Evolutionary conservation across 768 basidiomycete genomes (phyloP).

Genomic region (Lyophyllum semitale): DNA sequence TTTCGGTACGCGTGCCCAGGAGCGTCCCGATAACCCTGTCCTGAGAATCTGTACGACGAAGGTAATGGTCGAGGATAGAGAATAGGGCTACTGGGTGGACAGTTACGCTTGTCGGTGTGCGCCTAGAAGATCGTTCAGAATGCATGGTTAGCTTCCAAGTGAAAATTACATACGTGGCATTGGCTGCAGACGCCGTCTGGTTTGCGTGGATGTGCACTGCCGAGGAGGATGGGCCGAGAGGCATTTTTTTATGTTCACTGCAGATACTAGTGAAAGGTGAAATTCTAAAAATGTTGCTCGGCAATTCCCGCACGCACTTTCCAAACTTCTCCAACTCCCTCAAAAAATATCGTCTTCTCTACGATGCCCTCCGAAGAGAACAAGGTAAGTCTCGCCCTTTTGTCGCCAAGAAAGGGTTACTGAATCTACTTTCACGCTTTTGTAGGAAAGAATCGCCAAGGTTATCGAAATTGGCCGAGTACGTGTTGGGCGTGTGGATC

Average conservation of each 20-base stretch:
- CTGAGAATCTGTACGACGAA: conserved; percentile 79
- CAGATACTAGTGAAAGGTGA: conserved; percentile 3
- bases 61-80: conserved; percentile 95
- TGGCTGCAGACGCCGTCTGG: conserved; percentile 30
- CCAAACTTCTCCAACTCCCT: conserved; percentile 9
- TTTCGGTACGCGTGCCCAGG: conserved; percentile 75
- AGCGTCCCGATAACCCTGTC: conserved; percentile 95
- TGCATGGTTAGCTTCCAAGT: background rate
- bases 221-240: conserved; percentile 49
- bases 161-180: conserved; percentile 37
- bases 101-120: conserved; percentile 71
- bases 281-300: conserved; percentile 37
- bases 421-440: background rate
- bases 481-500: conserved; percentile 29
- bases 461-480: conserved; percentile 82
- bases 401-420: background rate
- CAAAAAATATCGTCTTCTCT: conserved; percentile 15
- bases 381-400: conserved; percentile 52
- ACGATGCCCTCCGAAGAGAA: conserved; percentile 90
- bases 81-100: conserved; percentile 93
- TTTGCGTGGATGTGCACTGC: conserved; percentile 49
- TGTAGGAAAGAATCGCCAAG: conserved; percentile 80
- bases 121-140: conserved; percentile 41
- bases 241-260: conserved; percentile 37
- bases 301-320: conserved; percentile 36